Conservation (phyloP, 108 stramenopile species). For the Aurantiochytrium sp. region DNA sequence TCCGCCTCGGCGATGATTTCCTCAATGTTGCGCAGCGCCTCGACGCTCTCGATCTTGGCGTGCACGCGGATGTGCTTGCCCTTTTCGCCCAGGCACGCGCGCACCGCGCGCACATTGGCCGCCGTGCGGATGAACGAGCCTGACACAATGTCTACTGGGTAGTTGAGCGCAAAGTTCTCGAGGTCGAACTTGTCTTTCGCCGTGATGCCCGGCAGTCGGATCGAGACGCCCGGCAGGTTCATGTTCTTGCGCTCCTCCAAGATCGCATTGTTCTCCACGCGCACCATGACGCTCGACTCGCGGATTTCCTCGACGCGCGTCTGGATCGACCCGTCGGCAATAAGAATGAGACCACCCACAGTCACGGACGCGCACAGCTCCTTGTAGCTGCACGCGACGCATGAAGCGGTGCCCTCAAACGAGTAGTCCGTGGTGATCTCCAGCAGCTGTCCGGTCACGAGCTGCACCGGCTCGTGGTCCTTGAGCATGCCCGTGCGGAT, state of each 20-base stretch:
- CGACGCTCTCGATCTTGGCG: constrained; percentile 44
- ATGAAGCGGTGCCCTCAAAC: constrained; percentile 61
- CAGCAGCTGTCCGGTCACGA: constrained; percentile 71
- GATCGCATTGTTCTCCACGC: constrained; percentile 68
- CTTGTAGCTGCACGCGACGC: constrained; percentile 72
- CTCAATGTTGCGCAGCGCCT: constrained; percentile 41
- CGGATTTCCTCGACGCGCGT: constrained; percentile 53
- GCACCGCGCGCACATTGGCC: constrained; percentile 37
- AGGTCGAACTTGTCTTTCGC: constrained; percentile 60
- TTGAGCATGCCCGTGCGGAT: constrained; percentile 83
- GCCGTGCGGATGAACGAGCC: constrained; percentile 37
- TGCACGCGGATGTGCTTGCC: constrained; percentile 40
- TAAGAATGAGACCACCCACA: constrained; percentile 69
- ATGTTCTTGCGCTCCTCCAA: constrained; percentile 84
- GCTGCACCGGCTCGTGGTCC: constrained; percentile 67
- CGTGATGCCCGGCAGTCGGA: constrained; percentile 76
- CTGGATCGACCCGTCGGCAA: constrained; percentile 75
- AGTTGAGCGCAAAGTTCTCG: constrained; percentile 6
- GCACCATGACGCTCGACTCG: constrained; percentile 58
- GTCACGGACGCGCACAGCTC: constrained; percentile 62
- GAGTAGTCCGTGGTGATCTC: constrained; percentile 69
- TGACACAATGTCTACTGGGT: constrained; percentile 40
- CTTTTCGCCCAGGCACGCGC: constrained; percentile 31
- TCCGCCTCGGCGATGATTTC: constrained; percentile 37
- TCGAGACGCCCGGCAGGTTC: constrained; percentile 80